Base-by-base conservation (phyloP, 1,284 basidiomycete species). In the Apiotrichum siamense region DNA sequence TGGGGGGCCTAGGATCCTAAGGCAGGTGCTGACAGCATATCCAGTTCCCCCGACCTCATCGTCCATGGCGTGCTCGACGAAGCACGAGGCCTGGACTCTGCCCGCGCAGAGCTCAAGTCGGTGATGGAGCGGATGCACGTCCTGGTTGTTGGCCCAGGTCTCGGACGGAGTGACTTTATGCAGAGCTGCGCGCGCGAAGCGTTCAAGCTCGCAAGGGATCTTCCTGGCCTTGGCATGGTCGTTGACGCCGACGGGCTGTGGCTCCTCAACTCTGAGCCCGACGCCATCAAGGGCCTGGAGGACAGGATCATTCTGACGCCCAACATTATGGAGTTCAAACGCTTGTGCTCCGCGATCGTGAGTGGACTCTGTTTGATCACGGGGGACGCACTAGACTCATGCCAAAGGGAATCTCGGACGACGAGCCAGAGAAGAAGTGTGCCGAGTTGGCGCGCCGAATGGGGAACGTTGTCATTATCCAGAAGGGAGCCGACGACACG, bases 241-340 rank as follows among this genome's bases (percentile, higher is more conserved):
- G 78, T 98, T 17, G 94, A 98, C 64, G 94, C 94, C 0, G 94
- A 97, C 67, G 90, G 73, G 13, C 54, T 75, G 35, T 75, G 69
- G 66, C 63, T 47, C 64, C 70, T 37, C 63, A 70, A 58, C 68
- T 66, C 38, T 40, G 84, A 93, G 50, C 78, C 85, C 0, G 76
- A 79, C 7, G 70, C 89, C 40, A 82, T 98, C 49, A 79, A 80
- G 59, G 90, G 90, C 1, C 73, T 72, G 70, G 62, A 62, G 0
- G 73, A 72, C 18, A 52, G 73, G 7, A 57, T 75, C 11, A 63
- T 75, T 25, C 75, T 97, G 37, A 98, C 96, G 0, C 94, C 96
- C 0, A 98, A 98, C 62, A 82, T 96, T 12, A 87, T 89, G 56
- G 94, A 98, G 70, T 97, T 98, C 73, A 83, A 84, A 62, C 79